Evolutionary conservation across 1,284 basidiomycete genomes (phyloP), one percentile per base, ranked within the genome.

Genomic region (Agroathelia rolfsii): DNA sequence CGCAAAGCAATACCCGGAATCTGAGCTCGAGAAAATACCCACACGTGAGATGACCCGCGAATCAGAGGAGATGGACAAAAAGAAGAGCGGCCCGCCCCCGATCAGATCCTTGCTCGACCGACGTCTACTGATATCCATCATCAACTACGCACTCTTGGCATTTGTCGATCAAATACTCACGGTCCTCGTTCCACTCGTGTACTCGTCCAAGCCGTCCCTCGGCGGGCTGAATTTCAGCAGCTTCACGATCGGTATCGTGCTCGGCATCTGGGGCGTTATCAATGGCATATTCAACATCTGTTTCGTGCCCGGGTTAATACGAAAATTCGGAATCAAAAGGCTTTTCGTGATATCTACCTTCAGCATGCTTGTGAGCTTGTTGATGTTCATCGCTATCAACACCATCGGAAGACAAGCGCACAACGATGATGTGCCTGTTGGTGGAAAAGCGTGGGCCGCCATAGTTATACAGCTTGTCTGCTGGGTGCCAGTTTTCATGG

Each of bases 211-310:
- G 1, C 46, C 53, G 3, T 26, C 34, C n/a, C 22, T 43, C 14
- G 55, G 55, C 18, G 55, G 55, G 2, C 45, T 58, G 3, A 50
- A 46, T 5, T 45, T 58, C 25, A 40, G 37, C 19, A 51, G 61
- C 5, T 50, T 53, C 24, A 49, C 44, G 6, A 56, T 57, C 25
- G 54, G 56, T 4, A 43, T 50, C 25, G 46, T 50, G n/a, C 42
- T 58, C 40, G 48, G 46, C 5, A 35, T 40, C 2, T 50, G 43
- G 40, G 55, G 55, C 6, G 16, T 57, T 11, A 24, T 43, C 8
- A 57, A 56, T 36, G 52, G 50, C 4, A 22, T 42, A 13, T 37
- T 53, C 15, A 53, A 58, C 27, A 32, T 47, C 10, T 10, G 50
- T 23, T 24, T 46, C 26, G 51, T 52, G 30, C 40, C 47, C 10